Evolutionary conservation across 1,284 basidiomycete genomes (phyloP).

Genomic region (Malassezia sp.): DNA sequence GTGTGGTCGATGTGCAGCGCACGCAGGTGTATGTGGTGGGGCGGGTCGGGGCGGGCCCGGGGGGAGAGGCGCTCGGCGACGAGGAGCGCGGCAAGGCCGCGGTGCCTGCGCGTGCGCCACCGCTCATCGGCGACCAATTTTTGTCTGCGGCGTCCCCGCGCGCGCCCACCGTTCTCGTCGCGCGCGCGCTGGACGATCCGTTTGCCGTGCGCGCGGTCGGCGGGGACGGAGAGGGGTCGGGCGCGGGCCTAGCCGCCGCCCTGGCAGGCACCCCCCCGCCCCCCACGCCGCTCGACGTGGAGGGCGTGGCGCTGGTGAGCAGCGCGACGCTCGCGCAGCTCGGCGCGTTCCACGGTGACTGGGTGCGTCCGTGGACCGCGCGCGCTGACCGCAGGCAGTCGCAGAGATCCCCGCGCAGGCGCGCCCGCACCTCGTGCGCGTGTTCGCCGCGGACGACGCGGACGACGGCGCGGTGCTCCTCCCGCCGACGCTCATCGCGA

Average conservation of each 20-base stretch:
- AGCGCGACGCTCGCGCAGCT: slow-evolving; percentile 57
- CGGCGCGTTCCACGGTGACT: slow-evolving; percentile 73
- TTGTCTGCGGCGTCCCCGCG: slow-evolving; percentile 26
- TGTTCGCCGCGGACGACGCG: slow-evolving; percentile 12
- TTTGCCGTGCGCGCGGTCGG: background rate
- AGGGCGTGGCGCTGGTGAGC: slow-evolving; percentile 27
- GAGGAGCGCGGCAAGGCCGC: background rate
- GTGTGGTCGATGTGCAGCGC: slow-evolving; percentile 16
- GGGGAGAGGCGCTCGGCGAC: no score
- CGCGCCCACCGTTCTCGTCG: slow-evolving; percentile 17
- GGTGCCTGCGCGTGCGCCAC: slow-evolving; percentile 3
- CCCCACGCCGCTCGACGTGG: slow-evolving; percentile 29
- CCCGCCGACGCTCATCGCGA: slow-evolving; percentile 28
- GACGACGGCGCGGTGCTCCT: slow-evolving; percentile 11
- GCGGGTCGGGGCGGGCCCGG: no score
- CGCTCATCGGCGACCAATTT: slow-evolving; percentile 33
- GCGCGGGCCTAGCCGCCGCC: no score
- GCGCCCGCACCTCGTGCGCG: slow-evolving; percentile 23
- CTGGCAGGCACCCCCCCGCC: background rate
- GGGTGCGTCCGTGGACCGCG: no score
- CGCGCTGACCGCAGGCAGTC: no score
- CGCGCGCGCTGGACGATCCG: background rate
- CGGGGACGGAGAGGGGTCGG: no score
- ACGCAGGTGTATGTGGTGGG: slow-evolving; percentile 26
- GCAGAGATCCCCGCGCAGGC: slow-evolving; percentile 13